phyloP scores from a whole-genome alignment of 805 yeast species.

The Yarrowia porcina region DNA sequence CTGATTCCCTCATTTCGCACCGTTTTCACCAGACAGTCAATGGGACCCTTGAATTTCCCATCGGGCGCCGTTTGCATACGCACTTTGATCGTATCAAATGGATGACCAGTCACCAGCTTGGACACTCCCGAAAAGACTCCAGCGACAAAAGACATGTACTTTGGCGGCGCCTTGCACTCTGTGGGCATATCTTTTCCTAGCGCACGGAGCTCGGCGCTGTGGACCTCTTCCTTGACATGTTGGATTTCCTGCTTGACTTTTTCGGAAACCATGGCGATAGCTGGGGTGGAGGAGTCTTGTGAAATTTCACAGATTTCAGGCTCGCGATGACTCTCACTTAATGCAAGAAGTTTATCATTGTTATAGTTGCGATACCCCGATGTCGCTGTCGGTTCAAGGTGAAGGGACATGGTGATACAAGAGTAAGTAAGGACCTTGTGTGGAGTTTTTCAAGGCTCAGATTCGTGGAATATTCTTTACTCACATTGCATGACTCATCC shows the following conservation, averaged over 20 bases:
- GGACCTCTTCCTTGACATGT: slow-evolving; percentile 15
- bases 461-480: background rate
- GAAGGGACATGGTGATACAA: background rate
- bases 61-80: slow-evolving; percentile 73
- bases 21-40: slow-evolving; percentile 76
- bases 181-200: background rate
- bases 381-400: slow-evolving; percentile 8
- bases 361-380: slow-evolving; percentile 24
- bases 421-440: background rate
- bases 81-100: slow-evolving; percentile 87
- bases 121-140: slow-evolving; percentile 86
- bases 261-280: slow-evolving; percentile 14
- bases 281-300: background rate
- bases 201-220: slow-evolving; percentile 1
- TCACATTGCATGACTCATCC: background rate
- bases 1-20: slow-evolving; percentile 66
- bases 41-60: slow-evolving; percentile 70
- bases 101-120: slow-evolving; percentile 88
- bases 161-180: slow-evolving; percentile 3
- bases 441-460: too few species aligned
- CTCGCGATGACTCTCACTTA: slow-evolving; percentile 1
- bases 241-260: slow-evolving; percentile 5
- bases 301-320: background rate
- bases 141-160: slow-evolving; percentile 54
- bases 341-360: background rate